These are phyloP conservation scores for Globisporangium yorkense DNA, from an alignment of 352 stramenopile genomes.

Conservation along the genomic window DNA sequence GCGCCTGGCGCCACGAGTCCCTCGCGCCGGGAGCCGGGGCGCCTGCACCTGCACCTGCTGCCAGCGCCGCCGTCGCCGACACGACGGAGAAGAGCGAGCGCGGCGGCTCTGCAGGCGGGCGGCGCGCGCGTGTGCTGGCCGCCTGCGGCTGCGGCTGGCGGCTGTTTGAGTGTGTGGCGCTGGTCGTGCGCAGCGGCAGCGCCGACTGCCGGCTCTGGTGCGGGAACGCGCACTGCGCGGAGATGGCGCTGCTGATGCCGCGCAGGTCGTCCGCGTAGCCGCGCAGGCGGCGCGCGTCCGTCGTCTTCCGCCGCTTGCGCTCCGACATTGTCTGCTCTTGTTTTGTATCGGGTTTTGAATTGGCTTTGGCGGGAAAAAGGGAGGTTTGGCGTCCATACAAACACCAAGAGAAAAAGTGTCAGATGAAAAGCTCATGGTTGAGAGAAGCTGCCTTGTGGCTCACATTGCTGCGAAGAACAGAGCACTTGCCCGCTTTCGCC, in stretches of 20 bases:
- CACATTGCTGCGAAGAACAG: too few species aligned
- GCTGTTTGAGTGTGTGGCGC: not conserved
- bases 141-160: not conserved
- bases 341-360: not conserved
- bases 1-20: slow-evolving; percentile 25
- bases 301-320: slow-evolving; percentile 20
- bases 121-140: not conserved
- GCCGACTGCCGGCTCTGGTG: slow-evolving; percentile 15
- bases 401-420: too few species aligned
- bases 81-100: slow-evolving; percentile 35
- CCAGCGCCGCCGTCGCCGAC: slow-evolving; percentile 18
- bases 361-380: not conserved
- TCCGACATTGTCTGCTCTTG: slow-evolving; percentile 4
- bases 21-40: not conserved
- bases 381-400: not conserved
- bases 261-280: slow-evolving; percentile 27
- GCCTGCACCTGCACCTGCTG: slow-evolving; percentile 15
- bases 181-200: slow-evolving; percentile 6
- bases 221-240: slow-evolving; percentile 16
- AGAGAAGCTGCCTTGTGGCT: too few species aligned
- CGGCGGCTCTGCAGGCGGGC: not conserved
- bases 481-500: too few species aligned
- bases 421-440: too few species aligned
- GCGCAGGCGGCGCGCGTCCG: slow-evolving; percentile 22
- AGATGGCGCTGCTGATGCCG: slow-evolving; percentile 18